A percentile compares a stretch with the other conserved stretches of the same genome.
phyloP scores from a whole-genome alignment of 208 protist genomes.

The Trypanosoma avium region DNA sequence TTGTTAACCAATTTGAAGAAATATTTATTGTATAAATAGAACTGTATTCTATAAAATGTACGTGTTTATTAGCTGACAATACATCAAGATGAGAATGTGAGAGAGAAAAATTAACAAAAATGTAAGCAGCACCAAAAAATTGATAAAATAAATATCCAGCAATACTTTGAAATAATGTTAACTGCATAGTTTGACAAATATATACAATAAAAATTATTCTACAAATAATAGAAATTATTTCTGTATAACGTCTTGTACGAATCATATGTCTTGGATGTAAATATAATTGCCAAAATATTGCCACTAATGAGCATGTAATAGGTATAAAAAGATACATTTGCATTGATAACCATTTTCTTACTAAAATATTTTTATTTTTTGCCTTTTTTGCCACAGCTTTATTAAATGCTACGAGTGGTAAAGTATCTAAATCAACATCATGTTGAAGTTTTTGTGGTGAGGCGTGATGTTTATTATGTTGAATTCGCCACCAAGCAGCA shows the following conservation, averaged over 20 bases:
- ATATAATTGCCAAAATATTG: constrained; percentile 77
- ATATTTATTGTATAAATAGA: constrained; percentile 76
- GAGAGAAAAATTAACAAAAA: constrained; percentile 77
- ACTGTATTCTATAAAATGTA: constrained; percentile 74
- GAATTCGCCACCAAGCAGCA: constrained; percentile 69
- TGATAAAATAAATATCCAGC: constrained; percentile 51
- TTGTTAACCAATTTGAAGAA: constrained; percentile 43
- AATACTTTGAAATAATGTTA: constrained; percentile 44
- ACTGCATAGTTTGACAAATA: constrained; percentile 38
- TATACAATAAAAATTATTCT: constrained; percentile 44
- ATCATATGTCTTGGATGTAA: constrained; percentile 68
- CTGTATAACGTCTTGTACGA: constrained; percentile 58
- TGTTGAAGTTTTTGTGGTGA: constrained; percentile 69
- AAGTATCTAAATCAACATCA: constrained; percentile 74
- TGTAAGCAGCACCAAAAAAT: constrained; percentile 66
- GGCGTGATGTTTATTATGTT: constrained; percentile 85
- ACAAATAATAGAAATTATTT: constrained; percentile 42
- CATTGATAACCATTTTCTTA: constrained; percentile 60
- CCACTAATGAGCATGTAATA: constrained; percentile 64
- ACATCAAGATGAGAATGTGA: constrained; percentile 78
- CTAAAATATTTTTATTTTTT: constrained; percentile 30
- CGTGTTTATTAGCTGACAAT: constrained; percentile 40
- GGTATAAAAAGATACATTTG: constrained; percentile 74
- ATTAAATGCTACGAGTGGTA: constrained; percentile 84
- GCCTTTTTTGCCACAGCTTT: constrained; percentile 44